Conservation (phyloP, 1,284 basidiomycete species). For the Pyrrhoderma lamaoense region DNA sequence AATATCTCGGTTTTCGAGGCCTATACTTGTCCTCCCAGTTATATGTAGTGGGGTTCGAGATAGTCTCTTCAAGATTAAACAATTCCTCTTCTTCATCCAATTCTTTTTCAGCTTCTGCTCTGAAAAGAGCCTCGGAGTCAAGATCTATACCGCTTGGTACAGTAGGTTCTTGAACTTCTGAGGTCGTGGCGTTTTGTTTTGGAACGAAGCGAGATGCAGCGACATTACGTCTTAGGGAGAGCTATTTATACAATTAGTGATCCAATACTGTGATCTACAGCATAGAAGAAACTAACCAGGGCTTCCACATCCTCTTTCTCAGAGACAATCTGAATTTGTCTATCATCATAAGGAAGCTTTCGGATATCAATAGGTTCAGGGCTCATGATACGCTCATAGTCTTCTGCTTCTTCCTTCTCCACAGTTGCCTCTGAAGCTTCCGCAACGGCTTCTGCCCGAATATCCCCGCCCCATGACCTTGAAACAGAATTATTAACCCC, state of each 20-base stretch:
- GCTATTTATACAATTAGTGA: conserved; percentile 35
- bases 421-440: background rate
- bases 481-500: conserved; percentile 58
- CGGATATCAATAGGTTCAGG: conserved; percentile 66
- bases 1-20: conserved; percentile 97
- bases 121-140: conserved; percentile 78
- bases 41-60: conserved; percentile 76
- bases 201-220: conserved; percentile 81
- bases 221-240: conserved; percentile 69
- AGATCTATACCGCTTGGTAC: conserved; percentile 64
- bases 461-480: conserved; percentile 37
- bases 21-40: conserved; percentile 99
- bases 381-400: conserved; percentile 80
- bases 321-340: conserved; percentile 70
- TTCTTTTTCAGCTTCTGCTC: conserved; percentile 84
- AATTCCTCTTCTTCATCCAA: conserved; percentile 93
- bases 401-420: conserved; percentile 42
- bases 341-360: conserved; percentile 66
- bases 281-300: conserved; percentile 48
- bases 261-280: conserved; percentile 7
- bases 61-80: conserved; percentile 86
- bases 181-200: conserved; percentile 49
- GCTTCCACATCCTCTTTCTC: conserved; percentile 57
- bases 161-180: conserved; percentile 40
- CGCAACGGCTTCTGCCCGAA: conserved; percentile 29